Percentiles rank a stretch among this genome's conserved stretches.
Conservation (phyloP, 2,329 filamentous ascomycete genomes). For the Talaromyces marneffei region DNA sequence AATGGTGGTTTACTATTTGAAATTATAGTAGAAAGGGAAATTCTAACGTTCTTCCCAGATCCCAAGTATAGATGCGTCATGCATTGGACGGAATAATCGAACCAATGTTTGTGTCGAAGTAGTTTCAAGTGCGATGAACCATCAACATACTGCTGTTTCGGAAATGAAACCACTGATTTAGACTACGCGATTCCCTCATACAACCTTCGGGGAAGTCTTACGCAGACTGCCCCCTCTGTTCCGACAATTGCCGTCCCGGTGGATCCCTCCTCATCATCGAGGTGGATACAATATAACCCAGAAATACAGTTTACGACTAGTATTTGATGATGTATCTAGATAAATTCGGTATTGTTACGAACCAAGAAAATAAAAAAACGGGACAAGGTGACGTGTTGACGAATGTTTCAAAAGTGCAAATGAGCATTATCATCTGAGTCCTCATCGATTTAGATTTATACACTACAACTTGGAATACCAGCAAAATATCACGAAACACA, state of each 20-base stretch:
- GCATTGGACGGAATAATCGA: not conserved
- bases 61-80: not conserved
- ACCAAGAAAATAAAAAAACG: not conserved
- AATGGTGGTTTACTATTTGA: too few relatives aligned
- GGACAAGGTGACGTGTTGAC: not conserved
- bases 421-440: too few relatives aligned
- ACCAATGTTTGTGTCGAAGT: not conserved
- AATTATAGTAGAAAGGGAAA: too few relatives aligned
- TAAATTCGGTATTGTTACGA: not conserved
- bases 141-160: not conserved
- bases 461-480: too few relatives aligned
- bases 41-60: not conserved
- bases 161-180: too few relatives aligned
- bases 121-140: not conserved
- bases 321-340: not conserved
- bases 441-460: too few relatives aligned
- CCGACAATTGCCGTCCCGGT: not conserved
- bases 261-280: not conserved
- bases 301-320: not conserved
- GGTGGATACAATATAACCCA: not conserved
- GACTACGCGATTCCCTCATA: not conserved
- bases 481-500: too few relatives aligned
- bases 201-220: not conserved
- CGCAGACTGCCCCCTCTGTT: not conserved
- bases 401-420: not conserved